Evolutionary conservation across 2,329 filamentous ascomycete species (phyloP), one percentile per base, ranked within the genome.

Genomic region (Aspergillus unguis): DNA sequence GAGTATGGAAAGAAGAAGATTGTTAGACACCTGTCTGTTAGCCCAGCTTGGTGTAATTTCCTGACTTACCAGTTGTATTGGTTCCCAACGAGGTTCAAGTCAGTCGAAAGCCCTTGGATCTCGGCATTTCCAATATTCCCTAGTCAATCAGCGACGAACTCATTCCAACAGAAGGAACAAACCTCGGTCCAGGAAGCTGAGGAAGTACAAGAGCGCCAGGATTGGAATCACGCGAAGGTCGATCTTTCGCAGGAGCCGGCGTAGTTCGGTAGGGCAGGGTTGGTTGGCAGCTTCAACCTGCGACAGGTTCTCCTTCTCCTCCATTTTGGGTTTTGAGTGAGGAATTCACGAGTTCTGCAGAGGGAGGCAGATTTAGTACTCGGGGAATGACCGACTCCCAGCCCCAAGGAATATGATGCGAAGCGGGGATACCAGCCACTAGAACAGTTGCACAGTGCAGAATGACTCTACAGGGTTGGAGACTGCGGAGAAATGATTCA

Each of bases 1-100:
- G 50, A 46, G 25, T 62, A 62, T 9, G 59, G 50, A 51, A 61
- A 52, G 58, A 67, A 67, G 50, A 67, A 66, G 4, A 67, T 60
- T 2, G 64, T 67, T 44, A 67, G 5, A 25, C 42, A 33, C 28
- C 42, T 8, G 8, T 25, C 28, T 11, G 29, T 43, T 17, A 43
- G 11, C 4, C 4, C 3, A 11, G 27, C 17, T 4, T 23, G 11
- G 27, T 4, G 10, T 17, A 28, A 29, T 7, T 6, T 11, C 6
- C 4, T 17, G 11, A 1, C 40, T 1, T 8, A 43, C 41, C 41
- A 43, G n/a, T 43, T 43, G 25, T 44, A 36, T 5, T 45, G 43
- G 17, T 45, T 17, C 5, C 43, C 31, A 11, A 27, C 31, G 3
- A 45, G 31, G 17, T 26, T 26, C 9, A 45, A 26, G 4, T 33